A percentile compares a stretch with the other conserved stretches of the same genome.
Conservation (phyloP, 768 basidiomycete genomes). For the Boletus fagicola region DNA sequence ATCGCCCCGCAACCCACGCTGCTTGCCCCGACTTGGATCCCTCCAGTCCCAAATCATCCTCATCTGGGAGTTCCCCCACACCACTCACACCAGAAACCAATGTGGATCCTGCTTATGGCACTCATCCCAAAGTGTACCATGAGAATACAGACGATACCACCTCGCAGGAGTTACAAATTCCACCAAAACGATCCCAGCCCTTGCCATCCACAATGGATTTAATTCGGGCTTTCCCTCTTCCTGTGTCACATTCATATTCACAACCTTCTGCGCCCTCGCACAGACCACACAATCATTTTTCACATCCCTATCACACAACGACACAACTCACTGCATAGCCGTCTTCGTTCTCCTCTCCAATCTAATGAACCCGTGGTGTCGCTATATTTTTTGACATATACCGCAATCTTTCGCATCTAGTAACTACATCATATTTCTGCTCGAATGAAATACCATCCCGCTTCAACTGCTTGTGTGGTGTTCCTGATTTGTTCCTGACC, state of each 20-base stretch:
- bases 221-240: conserved; percentile 49
- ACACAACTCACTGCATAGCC: conserved; percentile 27
- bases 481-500: not conserved
- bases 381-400: conserved; percentile 35
- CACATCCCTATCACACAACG: conserved; percentile 24
- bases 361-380: conserved; percentile 28
- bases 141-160: conserved; percentile 26
- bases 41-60: conserved; percentile 39
- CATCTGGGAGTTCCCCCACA: conserved; percentile 35
- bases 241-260: conserved; percentile 31
- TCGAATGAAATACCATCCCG: conserved; percentile 1
- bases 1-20: conserved; percentile 19
- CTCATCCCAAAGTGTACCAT: conserved; percentile 28
- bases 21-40: conserved; percentile 45
- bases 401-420: conserved; percentile 22
- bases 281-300: conserved; percentile 27
- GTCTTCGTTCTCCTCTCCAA: not conserved
- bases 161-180: conserved; percentile 25
- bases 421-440: conserved; percentile 2
- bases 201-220: conserved; percentile 40
- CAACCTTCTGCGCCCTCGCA: conserved; percentile 22
- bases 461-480: not conserved
- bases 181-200: conserved; percentile 26
- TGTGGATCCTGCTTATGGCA: conserved; percentile 20
- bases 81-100: conserved; percentile 33